phyloP scores from a whole-genome alignment of 495 filamentous ascomycete genomes.

The Aspergillus ellipticus region DNA sequence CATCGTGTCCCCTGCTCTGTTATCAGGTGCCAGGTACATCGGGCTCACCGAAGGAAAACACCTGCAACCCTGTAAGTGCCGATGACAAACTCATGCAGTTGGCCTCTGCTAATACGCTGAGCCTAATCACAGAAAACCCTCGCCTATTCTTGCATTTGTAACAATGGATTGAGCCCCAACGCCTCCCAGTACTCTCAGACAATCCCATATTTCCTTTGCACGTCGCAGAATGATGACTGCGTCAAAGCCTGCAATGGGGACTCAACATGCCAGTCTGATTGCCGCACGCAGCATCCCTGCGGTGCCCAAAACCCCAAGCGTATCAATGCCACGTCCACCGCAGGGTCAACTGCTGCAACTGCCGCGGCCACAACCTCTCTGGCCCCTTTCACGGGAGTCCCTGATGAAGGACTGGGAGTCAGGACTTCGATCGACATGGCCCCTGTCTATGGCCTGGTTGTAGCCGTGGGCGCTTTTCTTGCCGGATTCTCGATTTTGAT shows the following conservation, averaged over 20 bases:
- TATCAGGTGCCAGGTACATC: conserved; percentile 57
- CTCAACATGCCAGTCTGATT: conserved; percentile 57
- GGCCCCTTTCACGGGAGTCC: conserved; percentile 28
- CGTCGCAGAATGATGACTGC: conserved; percentile 67
- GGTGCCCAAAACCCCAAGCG: conserved; percentile 68
- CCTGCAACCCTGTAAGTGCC: conserved; percentile 64
- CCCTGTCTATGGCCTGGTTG: conserved; percentile 54
- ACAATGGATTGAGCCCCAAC: conserved; percentile 68
- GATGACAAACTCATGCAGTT: neutral
- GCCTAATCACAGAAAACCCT: conserved; percentile 53
- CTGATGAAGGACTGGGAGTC: conserved; percentile 29
- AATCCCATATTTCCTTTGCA: conserved; percentile 81
- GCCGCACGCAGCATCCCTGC: conserved; percentile 71
- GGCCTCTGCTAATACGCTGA: conserved; percentile 6
- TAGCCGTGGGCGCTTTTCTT: conserved; percentile 55
- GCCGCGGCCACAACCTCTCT: conserved; percentile 33
- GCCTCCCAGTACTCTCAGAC: conserved; percentile 79
- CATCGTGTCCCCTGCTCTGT: conserved; percentile 75
- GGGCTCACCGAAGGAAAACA: conserved; percentile 53
- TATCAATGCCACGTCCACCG: conserved; percentile 55
- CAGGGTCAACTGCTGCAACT: conserved; percentile 34
- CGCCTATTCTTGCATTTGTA: conserved; percentile 70
- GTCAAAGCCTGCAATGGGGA: conserved; percentile 55
- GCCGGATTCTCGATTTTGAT: conserved; percentile 62
- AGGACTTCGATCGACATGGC: conserved; percentile 46